Percentiles rank a stretch among this genome's conserved stretches.
Conservation (phyloP, 2,329 filamentous ascomycete species). For the Cercospora sojina region DNA sequence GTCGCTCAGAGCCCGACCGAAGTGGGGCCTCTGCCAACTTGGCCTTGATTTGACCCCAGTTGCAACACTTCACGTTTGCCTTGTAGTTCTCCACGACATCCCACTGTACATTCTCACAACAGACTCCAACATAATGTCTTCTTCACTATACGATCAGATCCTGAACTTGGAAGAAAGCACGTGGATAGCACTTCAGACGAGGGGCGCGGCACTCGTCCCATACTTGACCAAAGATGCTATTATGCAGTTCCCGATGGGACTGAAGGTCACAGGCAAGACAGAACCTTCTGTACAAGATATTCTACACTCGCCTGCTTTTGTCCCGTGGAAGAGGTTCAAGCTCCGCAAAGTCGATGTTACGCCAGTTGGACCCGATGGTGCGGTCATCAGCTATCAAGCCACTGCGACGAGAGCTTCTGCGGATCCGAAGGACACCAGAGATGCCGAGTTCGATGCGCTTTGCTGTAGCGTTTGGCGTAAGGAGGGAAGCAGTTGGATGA, state of each 20-base stretch:
- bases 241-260: slow-evolving; percentile 30
- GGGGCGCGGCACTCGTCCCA: slow-evolving; percentile 29
- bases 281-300: slow-evolving; percentile 32
- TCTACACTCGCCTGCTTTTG: slow-evolving; percentile 31
- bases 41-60: neutral
- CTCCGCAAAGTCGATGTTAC: slow-evolving; percentile 33
- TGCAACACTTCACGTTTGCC: neutral
- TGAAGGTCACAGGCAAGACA: slow-evolving; percentile 32
- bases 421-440: slow-evolving; percentile 21
- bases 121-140: neutral
- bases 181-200: slow-evolving; percentile 32
- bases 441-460: slow-evolving; percentile 34
- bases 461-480: slow-evolving; percentile 34
- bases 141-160: slow-evolving; percentile 26
- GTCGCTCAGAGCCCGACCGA: neutral
- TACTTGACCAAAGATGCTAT: slow-evolving; percentile 33
- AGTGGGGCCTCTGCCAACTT: slow-evolving; percentile 4
- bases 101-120: neutral
- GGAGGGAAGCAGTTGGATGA: slow-evolving; percentile 30
- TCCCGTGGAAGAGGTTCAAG: slow-evolving; percentile 34
- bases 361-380: slow-evolving; percentile 29
- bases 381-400: slow-evolving; percentile 33
- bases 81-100: neutral
- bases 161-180: slow-evolving; percentile 34
- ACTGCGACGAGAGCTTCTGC: slow-evolving; percentile 28